phyloP scores from a whole-genome alignment of 78 protist species.

The Guillardia theta region DNA sequence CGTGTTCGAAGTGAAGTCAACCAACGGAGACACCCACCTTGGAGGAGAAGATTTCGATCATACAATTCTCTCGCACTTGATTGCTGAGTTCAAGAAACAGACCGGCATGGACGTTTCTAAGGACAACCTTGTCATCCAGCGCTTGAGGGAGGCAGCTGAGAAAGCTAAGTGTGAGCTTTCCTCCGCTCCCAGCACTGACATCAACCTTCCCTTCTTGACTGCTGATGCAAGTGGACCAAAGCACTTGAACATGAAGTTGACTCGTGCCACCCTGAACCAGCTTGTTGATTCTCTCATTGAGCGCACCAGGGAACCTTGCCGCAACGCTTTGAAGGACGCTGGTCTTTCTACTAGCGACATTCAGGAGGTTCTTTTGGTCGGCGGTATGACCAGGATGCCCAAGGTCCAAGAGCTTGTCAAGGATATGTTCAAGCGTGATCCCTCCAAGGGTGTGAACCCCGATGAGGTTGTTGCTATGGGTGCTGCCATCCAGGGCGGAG shows the following conservation, averaged over 20 bases:
- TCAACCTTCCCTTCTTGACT: constrained; percentile 98
- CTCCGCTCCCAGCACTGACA: constrained; percentile 63
- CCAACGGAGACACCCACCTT: constrained; percentile 98
- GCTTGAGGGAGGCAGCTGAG: constrained; percentile 98
- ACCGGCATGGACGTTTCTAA: constrained; percentile 68
- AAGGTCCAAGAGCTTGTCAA: constrained; percentile 81
- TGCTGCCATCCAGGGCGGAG: constrained; percentile 99
- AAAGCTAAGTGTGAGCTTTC: constrained; percentile 96
- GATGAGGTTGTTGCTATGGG: constrained; percentile 99
- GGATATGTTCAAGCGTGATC: constrained; percentile 80
- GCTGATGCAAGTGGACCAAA: constrained; percentile 95
- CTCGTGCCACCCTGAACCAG: constrained; percentile 85
- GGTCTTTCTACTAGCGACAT: constrained; percentile 75
- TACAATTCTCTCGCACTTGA: constrained; percentile 65
- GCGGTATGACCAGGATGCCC: constrained; percentile 98
- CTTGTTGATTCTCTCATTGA: constrained; percentile 77
- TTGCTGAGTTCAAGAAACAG: constrained; percentile 83
- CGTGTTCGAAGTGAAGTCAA: constrained; percentile 96
- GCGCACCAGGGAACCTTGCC: constrained; percentile 89
- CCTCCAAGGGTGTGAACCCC: constrained; percentile 97
- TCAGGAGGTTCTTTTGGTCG: constrained; percentile 95
- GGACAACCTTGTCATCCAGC: constrained; percentile 92
- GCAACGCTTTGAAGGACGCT: constrained; percentile 92
- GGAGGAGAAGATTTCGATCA: constrained; percentile 99
- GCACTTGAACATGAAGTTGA: constrained; percentile 84